Evolutionary conservation across 192 early-diverging fungal genomes (phyloP), one percentile per base, ranked within the genome.

Genomic region (Coemansia sp.): DNA sequence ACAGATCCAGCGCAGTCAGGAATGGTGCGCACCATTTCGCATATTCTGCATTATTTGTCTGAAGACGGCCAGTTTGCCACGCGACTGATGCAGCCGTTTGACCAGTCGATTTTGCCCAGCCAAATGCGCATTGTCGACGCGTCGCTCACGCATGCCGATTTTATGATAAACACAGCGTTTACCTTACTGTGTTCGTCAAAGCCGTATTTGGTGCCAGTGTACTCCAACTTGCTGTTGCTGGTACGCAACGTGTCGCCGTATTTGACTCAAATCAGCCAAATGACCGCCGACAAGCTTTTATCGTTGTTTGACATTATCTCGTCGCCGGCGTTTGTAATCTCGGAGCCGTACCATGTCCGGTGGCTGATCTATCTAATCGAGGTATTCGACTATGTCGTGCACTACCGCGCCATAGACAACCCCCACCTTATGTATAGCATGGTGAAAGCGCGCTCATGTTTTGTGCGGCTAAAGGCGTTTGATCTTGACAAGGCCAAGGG

Each of bases 351-450:
- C 51, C 92, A 97, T 58, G 88, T 94, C 59, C 83, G 83, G 27
- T 82, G 87, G 29, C 76, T 91, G 13, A 88, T 86, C 11, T 92
- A 89, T 61, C 61, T 94, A 23, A 66, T 95, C 5, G 93, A 95
- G 63, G 83, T 87, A 6, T 88, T 94, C 64, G 90, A 94, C 66
- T 90, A 88, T 53, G 81, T 94, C 29, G 79, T 94, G 11, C 92
- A 94, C 64, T 94, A 94, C 71, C 94, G 94, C 47, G 85, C 86
- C 47, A 64, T 55, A 73, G 93, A 90, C 41, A 97, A 97, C 64
- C 81, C 88, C 6, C 86, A 88, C 23, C 57, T 97, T 16, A 83
- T 94, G 23, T 94, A 94, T 73, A 86, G 88, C 23, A 81, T 97
- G 63, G 84, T 94, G 22, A 83, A 90, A 49, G 79, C 88, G 54